Conservation (phyloP, 371 early-diverging fungal species). For the Mortierella sp. region DNA sequence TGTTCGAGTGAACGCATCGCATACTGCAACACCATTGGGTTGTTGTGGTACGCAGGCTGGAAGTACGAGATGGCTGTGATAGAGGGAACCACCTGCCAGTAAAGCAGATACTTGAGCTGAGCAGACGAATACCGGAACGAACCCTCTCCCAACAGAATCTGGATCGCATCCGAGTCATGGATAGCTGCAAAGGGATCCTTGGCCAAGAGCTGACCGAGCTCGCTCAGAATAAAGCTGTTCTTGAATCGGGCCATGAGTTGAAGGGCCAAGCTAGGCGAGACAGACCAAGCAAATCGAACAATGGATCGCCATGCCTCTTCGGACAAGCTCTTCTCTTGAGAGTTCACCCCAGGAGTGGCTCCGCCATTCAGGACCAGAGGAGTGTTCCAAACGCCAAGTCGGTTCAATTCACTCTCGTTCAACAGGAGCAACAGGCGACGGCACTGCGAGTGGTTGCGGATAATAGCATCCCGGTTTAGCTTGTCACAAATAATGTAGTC, state of each 20-base stretch:
- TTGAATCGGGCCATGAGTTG: slow-evolving; percentile 82
- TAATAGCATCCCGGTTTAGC: slow-evolving; percentile 55
- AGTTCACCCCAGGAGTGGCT: slow-evolving; percentile 55
- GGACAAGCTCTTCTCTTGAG: slow-evolving; percentile 54
- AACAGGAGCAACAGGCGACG: slow-evolving; percentile 79
- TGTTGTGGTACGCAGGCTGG: slow-evolving; percentile 70
- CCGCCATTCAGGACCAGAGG: slow-evolving; percentile 59
- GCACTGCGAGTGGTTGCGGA: slow-evolving; percentile 61
- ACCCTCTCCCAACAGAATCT: slow-evolving; percentile 70
- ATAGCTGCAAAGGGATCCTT: slow-evolving; percentile 76
- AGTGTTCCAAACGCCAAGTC: slow-evolving; percentile 84
- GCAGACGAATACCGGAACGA: slow-evolving; percentile 33
- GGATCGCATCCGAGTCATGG: slow-evolving; percentile 78
- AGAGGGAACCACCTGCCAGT: slow-evolving; percentile 95
- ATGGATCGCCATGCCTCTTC: slow-evolving; percentile 82
- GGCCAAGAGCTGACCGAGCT: slow-evolving; percentile 73
- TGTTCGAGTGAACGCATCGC: slow-evolving; percentile 91
- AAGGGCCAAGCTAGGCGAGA: slow-evolving; percentile 82
- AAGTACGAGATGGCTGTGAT: slow-evolving; percentile 88
- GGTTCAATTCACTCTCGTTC: slow-evolving; percentile 87
- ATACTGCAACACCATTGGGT: slow-evolving; percentile 93
- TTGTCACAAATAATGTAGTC: slow-evolving; percentile 39
- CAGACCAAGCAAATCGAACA: slow-evolving; percentile 84
- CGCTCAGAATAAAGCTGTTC: slow-evolving; percentile 70
- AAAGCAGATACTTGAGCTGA: slow-evolving; percentile 76